A percentile compares a stretch with the other conserved stretches of the same genome.
Conservation (phyloP, 495 filamentous ascomycete species). For the Polyplosphaeria fusca region DNA sequence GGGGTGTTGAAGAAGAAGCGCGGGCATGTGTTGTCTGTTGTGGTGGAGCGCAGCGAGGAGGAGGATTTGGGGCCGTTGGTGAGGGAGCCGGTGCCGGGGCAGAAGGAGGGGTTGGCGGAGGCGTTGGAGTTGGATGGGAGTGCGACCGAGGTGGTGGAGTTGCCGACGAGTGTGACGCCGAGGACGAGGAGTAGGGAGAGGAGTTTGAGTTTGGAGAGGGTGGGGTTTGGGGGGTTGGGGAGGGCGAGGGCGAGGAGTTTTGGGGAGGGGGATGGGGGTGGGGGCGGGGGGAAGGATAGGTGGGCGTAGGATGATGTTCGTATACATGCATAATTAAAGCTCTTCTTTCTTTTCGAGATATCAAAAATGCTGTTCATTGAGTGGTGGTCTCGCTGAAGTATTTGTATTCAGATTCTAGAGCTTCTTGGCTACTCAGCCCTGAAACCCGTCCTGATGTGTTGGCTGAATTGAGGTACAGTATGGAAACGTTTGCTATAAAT, state of each 20-base stretch:
- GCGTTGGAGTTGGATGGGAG: constrained; percentile 24
- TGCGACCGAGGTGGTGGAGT: constrained; percentile 11
- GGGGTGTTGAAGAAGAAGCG: constrained; percentile 12
- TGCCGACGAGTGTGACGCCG: constrained; percentile 23
- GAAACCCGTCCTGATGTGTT: too few species aligned
- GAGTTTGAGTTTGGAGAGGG: constrained; percentile 7
- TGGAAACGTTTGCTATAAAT: too few species aligned
- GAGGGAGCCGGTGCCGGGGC: constrained; percentile 24
- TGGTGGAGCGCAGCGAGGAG: constrained; percentile 17
- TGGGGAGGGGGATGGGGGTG: neutral
- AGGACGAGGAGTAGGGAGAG: constrained; percentile 16
- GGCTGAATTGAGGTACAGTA: too few species aligned
- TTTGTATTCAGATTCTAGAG: too few species aligned
- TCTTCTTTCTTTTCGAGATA: too few species aligned
- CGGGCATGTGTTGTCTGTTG: constrained; percentile 16
- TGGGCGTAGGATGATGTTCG: too few species aligned
- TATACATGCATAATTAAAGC: too few species aligned
- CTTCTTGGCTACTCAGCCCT: too few species aligned
- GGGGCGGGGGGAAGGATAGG: too few species aligned
- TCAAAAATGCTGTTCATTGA: too few species aligned
- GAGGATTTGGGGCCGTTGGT: neutral
- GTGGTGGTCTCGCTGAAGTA: too few species aligned
- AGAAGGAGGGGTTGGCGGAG: constrained; percentile 21
- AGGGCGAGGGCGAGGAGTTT: neutral
- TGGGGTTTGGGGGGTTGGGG: neutral